These are phyloP conservation scores for Neltuma alba DNA, from an alignment of 306 rosid species.

Conservation along the genomic window DNA sequence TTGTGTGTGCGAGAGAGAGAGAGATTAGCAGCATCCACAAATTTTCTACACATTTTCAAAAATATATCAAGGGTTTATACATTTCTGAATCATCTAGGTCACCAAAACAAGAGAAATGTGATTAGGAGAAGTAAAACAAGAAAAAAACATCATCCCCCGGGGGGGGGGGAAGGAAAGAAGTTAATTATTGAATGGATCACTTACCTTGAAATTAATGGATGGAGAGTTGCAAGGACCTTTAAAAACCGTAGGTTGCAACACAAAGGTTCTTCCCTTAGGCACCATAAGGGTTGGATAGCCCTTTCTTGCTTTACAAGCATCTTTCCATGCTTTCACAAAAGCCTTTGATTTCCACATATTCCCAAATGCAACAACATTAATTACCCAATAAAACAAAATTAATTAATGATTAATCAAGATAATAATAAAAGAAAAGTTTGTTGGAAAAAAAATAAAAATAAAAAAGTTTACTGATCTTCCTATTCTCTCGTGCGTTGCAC, in stretches of 20 bases:
- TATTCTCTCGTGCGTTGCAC: background rate
- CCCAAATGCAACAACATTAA: background rate
- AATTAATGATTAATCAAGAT: background rate
- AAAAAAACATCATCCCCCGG: no score
- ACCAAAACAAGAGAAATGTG: background rate
- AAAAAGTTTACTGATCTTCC: background rate
- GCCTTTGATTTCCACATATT: constrained; percentile 43
- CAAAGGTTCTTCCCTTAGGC: constrained; percentile 44
- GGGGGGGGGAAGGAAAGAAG: no score
- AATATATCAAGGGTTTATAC: no score
- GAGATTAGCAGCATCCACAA: background rate
- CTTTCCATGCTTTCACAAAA: constrained; percentile 57
- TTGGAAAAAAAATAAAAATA: no score
- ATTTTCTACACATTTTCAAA: background rate
- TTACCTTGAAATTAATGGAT: constrained; percentile 46
- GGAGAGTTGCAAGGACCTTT: constrained; percentile 57
- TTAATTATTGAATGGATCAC: background rate
- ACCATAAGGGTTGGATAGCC: constrained; percentile 37
- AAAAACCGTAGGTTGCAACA: constrained; percentile 48
- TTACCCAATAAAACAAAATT: background rate
- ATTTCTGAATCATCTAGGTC: no score
- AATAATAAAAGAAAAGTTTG: no score
- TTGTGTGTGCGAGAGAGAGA: no score
- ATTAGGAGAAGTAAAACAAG: no score
- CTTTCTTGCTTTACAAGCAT: constrained; percentile 31